A percentile compares a stretch with the other conserved stretches of the same genome.
Evolutionary conservation across 345 rosid genomes (phyloP).

Genomic region (Cardiospermum halicacabum): DNA sequence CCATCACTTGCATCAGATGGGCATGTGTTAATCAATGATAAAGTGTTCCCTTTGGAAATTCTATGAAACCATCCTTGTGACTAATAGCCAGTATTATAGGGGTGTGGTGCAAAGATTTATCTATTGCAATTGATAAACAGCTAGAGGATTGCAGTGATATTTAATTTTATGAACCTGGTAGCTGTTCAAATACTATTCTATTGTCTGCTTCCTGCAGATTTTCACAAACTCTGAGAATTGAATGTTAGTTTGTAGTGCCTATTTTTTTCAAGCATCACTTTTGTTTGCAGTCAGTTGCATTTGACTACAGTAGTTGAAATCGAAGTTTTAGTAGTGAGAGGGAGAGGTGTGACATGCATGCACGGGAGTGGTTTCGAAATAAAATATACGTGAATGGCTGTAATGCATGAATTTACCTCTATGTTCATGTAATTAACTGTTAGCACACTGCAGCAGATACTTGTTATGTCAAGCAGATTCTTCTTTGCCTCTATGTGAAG

Average conservation of each 20-base stretch:
- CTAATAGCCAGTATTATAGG: not conserved
- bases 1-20: not conserved
- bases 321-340: not conserved
- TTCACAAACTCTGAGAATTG: not conserved
- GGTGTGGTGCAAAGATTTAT: not conserved
- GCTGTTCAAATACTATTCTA: not conserved
- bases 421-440: not conserved
- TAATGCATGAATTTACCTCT: slow-evolving; percentile 13
- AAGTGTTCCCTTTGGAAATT: not conserved
- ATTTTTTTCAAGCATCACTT: not conserved
- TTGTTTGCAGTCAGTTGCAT: not conserved
- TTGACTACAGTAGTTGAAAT: not conserved
- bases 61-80: not conserved
- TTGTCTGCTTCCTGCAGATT: not conserved
- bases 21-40: not conserved
- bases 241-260: not conserved
- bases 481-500: too few species aligned
- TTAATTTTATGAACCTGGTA: not conserved
- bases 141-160: not conserved
- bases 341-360: slow-evolving; percentile 10
- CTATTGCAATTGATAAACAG: not conserved
- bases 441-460: not conserved
- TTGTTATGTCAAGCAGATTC: too few species aligned
- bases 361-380: slow-evolving; percentile 25
- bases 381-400: slow-evolving; percentile 20